These are phyloP conservation scores for Tolypocladium pustulatum DNA, from an alignment of 2,329 filamentous ascomycete genomes.

Conservation along the genomic window DNA sequence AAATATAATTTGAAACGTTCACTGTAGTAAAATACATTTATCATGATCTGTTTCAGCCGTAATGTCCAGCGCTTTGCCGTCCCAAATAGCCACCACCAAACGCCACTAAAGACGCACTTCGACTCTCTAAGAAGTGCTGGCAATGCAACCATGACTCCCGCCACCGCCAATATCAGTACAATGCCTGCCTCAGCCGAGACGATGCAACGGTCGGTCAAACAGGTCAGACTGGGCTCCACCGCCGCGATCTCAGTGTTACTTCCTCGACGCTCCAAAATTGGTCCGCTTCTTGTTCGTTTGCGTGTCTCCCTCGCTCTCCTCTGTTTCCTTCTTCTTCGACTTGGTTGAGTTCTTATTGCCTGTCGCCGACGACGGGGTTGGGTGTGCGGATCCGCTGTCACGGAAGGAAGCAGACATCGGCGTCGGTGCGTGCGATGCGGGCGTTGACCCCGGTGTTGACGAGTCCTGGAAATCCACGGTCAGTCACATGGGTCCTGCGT, in stretches of 20 bases:
- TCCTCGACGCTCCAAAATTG: conserved; percentile 45
- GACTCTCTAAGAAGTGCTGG: neutral
- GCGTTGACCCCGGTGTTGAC: conserved; percentile 31
- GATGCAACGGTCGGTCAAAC: neutral
- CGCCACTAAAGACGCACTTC: neutral
- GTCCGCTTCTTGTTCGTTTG: conserved; percentile 44
- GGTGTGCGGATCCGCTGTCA: conserved; percentile 37
- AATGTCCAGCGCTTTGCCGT: neutral
- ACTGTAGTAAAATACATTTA: neutral
- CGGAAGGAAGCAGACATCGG: conserved; percentile 45
- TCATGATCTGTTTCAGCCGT: neutral
- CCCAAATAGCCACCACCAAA: neutral
- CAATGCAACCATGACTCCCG: neutral
- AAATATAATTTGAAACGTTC: neutral
- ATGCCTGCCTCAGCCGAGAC: neutral
- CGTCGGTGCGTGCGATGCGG: conserved; percentile 39
- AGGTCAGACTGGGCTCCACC: neutral
- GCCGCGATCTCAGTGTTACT: conserved; percentile 18
- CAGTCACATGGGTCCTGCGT: neutral
- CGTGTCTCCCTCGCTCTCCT: conserved; percentile 51
- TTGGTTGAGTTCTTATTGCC: conserved; percentile 35
- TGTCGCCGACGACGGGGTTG: conserved; percentile 44
- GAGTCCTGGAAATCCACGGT: conserved; percentile 21
- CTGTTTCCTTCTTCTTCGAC: conserved; percentile 39
- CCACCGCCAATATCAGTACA: neutral